These are phyloP conservation scores for Macrophomina tecta DNA, from an alignment of 2,329 filamentous ascomycete species.

Conservation along the genomic window DNA sequence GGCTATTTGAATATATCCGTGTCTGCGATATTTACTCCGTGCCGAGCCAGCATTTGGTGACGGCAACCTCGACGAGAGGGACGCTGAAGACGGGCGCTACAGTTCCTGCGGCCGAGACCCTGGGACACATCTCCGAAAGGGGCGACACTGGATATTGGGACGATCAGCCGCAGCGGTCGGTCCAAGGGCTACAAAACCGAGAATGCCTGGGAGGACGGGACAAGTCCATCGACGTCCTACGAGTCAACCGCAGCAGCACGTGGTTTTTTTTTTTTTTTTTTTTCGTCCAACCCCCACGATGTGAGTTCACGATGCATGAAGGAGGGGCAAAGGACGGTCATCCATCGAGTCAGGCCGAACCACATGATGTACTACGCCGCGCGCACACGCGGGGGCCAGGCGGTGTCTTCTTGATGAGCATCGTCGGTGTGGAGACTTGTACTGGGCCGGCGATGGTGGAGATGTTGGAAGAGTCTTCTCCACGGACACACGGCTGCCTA, in stretches of 20 bases:
- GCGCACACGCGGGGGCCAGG: background rate
- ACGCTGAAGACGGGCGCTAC: background rate
- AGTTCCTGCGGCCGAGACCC: slow-evolving; percentile 8
- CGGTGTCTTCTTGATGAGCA: slow-evolving; percentile 7
- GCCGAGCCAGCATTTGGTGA: background rate
- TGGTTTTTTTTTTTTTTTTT: no score
- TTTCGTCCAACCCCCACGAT: no score
- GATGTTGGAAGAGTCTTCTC: slow-evolving; percentile 1
- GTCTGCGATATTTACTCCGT: background rate
- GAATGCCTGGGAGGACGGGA: background rate
- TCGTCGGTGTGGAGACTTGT: slow-evolving; percentile 15
- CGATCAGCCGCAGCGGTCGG: slow-evolving; percentile 15
- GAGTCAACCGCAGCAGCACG: background rate
- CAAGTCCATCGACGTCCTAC: slow-evolving; percentile 2
- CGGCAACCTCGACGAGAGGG: background rate
- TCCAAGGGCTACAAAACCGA: slow-evolving; percentile 14
- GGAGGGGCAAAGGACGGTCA: background rate
- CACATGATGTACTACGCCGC: background rate
- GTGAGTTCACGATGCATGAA: no score
- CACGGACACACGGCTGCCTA: slow-evolving; percentile 11
- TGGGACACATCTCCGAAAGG: slow-evolving; percentile 19
- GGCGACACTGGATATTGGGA: background rate
- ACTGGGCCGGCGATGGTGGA: background rate
- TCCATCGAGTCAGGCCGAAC: background rate
- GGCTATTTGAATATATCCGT: background rate